Conservation (phyloP, 169 alveolate genomes). For the Cystoisospora suis region DNA sequence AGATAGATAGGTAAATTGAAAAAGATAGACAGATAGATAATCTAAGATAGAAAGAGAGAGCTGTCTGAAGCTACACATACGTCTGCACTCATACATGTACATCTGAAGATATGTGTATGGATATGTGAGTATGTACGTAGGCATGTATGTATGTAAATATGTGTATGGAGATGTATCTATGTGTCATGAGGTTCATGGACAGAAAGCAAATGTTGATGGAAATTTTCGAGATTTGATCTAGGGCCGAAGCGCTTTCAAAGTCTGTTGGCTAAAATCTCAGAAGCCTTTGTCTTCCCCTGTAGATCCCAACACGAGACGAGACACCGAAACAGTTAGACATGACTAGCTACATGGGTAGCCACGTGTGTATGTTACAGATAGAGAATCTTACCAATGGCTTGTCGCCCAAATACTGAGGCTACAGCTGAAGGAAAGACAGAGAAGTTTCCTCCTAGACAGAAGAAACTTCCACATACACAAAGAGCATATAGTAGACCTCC, state of each 20-base stretch:
- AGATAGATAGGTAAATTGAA: too few species aligned
- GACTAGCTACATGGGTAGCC: not conserved
- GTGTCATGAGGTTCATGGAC: too few species aligned
- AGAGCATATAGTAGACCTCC: not conserved
- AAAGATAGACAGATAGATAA: too few species aligned
- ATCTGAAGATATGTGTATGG: not conserved
- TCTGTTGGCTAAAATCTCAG: not conserved
- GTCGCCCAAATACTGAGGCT: conserved; percentile 23
- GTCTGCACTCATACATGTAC: not conserved
- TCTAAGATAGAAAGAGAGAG: too few species aligned
- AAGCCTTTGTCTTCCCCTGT: not conserved
- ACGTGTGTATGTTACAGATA: not conserved
- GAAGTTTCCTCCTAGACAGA: conserved; percentile 54
- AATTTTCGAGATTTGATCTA: too few species aligned
- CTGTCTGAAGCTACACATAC: too few species aligned
- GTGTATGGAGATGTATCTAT: not conserved
- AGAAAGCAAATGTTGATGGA: too few species aligned
- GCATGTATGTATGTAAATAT: not conserved
- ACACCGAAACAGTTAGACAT: not conserved
- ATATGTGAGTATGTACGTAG: not conserved
- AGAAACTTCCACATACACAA: conserved; percentile 28
- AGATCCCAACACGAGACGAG: not conserved
- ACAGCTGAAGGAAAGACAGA: conserved; percentile 29
- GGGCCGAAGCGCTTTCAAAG: too few species aligned
- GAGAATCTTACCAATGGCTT: conserved; percentile 36